Conservation (phyloP, 495 filamentous ascomycete genomes). For the Chaetomium cochliodes region DNA sequence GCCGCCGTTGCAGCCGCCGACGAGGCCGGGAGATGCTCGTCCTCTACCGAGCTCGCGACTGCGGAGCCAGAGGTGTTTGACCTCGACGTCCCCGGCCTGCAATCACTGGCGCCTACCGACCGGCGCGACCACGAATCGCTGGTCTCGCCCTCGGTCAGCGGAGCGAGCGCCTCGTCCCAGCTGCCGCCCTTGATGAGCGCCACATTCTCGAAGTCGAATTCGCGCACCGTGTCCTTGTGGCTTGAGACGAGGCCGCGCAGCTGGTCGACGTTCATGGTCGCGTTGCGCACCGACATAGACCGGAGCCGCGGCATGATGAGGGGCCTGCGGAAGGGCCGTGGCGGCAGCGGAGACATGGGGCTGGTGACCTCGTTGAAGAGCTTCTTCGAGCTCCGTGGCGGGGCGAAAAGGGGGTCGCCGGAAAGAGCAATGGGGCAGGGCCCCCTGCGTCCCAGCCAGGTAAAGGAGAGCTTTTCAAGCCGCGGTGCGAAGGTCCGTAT, state of each 20-base stretch:
- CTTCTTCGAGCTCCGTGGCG: conserved; percentile 51
- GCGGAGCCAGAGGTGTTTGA: conserved; percentile 29
- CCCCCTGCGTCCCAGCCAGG: conserved; percentile 66
- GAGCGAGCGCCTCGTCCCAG: conserved; percentile 74
- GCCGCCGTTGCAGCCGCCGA: conserved; percentile 48
- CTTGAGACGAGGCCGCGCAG: conserved; percentile 58
- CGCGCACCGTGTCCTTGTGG: conserved; percentile 62
- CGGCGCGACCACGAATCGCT: conserved; percentile 45
- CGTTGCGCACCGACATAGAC: conserved; percentile 65
- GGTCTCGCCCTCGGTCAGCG: conserved; percentile 48
- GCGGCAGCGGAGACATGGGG: conserved; percentile 51
- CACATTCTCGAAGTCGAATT: conserved; percentile 72
- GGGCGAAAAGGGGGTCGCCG: conserved; percentile 58
- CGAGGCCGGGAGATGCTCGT: conserved; percentile 34
- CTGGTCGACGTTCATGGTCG: conserved; percentile 63
- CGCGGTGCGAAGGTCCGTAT: conserved; percentile 60
- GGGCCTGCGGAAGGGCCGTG: conserved; percentile 45
- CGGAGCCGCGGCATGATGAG: conserved; percentile 59
- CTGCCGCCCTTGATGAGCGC: conserved; percentile 58
- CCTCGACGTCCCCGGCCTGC: conserved; percentile 26
- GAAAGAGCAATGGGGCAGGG: conserved; percentile 66
- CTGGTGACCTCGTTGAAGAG: conserved; percentile 55
- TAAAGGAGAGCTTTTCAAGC: conserved; percentile 64
- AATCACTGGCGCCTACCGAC: conserved; percentile 32
- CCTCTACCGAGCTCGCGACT: conserved; percentile 29